Evolutionary conservation across 1,139 yeast genomes (phyloP), one percentile per base, ranked within the genome.

Genomic region (Debaryomycetaceae sp.): DNA sequence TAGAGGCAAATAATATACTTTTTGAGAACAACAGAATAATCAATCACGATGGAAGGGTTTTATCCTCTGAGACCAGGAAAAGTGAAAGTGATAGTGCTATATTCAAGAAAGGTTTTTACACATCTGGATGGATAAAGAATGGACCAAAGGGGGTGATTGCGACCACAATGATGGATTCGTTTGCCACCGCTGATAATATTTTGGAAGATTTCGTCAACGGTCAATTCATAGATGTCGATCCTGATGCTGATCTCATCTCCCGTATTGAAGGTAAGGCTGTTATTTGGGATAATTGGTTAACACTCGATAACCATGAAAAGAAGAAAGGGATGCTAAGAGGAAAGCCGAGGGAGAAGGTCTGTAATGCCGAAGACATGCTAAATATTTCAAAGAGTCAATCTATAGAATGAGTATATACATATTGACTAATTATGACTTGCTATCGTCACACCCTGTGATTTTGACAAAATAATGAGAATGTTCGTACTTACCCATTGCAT

Each of bases 81-180:
- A 56, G 54, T 31, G 54, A 51, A 14, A 59, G 53, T n/a, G 59
- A 51, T 30, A 53, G 55, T 36, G 51, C 58, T 3, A 49, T 59
- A 20, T 63, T 48, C 42, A 59, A 52, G 23, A 70, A 74, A 1
- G 87, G 91, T 0, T 68, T 88, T 52, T 93, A 90, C 56, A 83
- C 88, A 1, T 73, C 93, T 5, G 99, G 99, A 0, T 93, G 99
- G 99, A 85, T 91, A 44, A 82, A 86, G 48, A 84, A 78, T 45
- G 96, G 97, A 0, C 89, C 97, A 6, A 77, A 80, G 34, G 99
- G 99, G 1, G 96, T 90, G 5, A 93, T 93, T 51, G 96, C 96
- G 11, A 78, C 87, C 13, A 89, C 99, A 0, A 88, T 93, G 87
- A 76, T 85, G 75, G 95, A 88, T 49, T 78, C 96, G 0, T 86